Conservation (phyloP, 192 early-diverging fungal genomes). For the Dissophora globulifera region DNA sequence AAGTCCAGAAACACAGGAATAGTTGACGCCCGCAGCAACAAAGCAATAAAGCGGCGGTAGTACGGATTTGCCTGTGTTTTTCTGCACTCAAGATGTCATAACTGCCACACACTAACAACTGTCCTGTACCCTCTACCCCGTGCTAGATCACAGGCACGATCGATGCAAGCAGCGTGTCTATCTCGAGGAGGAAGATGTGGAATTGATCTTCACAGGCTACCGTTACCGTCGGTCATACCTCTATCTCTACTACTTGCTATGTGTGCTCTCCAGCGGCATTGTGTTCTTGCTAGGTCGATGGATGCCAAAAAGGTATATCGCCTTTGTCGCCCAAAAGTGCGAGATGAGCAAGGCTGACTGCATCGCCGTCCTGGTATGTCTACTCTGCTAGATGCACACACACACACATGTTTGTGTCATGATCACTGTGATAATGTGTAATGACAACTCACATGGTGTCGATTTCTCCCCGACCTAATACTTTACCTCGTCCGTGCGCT, state of each 20-base stretch:
- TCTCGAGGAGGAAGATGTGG: slow-evolving; percentile 78
- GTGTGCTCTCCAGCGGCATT: slow-evolving; percentile 74
- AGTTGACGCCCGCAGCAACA: neutral
- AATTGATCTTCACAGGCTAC: slow-evolving; percentile 74
- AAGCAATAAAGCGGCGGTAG: too few relatives aligned
- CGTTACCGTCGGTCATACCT: slow-evolving; percentile 56
- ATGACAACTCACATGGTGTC: too few relatives aligned
- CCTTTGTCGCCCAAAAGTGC: slow-evolving; percentile 70
- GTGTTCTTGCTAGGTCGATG: slow-evolving; percentile 85
- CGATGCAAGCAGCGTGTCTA: slow-evolving; percentile 56
- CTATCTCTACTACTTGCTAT: slow-evolving; percentile 72
- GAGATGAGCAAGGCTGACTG: slow-evolving; percentile 80
- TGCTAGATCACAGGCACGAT: slow-evolving; percentile 32
- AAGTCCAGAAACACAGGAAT: slow-evolving; percentile 5
- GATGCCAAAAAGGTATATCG: slow-evolving; percentile 81
- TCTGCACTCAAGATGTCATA: neutral
- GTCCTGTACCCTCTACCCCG: neutral
- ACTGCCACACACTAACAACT: neutral
- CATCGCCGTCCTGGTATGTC: slow-evolving; percentile 67
- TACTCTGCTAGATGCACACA: neutral
- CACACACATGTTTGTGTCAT: slow-evolving; percentile 1
- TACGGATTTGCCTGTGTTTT: too few relatives aligned
- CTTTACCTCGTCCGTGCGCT: too few relatives aligned
- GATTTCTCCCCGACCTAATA: too few relatives aligned
- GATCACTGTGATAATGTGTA: too few relatives aligned